Conservation (phyloP, 2,329 filamentous ascomycete species). For the Lasiodiplodia citricola region DNA sequence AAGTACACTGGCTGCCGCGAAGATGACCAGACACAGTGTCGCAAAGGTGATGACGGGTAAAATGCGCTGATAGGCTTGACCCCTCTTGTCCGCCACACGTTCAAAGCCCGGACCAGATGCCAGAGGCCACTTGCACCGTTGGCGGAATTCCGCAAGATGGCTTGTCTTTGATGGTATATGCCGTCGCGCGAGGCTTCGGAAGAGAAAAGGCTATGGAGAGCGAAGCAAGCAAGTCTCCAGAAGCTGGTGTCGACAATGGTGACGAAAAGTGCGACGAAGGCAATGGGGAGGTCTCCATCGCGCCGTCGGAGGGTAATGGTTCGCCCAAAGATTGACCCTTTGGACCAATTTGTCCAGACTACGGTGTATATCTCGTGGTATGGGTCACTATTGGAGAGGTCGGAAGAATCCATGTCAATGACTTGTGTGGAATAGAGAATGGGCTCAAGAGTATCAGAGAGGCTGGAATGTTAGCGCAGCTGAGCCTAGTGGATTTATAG, state of each 20-base stretch:
- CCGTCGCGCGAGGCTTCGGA: conserved; percentile 29
- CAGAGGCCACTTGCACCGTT: conserved; percentile 3
- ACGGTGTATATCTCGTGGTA: conserved; percentile 32
- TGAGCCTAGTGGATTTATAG: no score
- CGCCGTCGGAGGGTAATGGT: conserved; percentile 40
- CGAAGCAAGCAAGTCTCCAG: conserved; percentile 34
- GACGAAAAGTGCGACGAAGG: conserved; percentile 44
- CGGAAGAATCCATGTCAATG: no score
- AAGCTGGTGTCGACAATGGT: conserved; percentile 30
- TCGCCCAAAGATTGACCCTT: conserved; percentile 37
- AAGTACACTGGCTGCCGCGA: conserved; percentile 21
- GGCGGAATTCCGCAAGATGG: conserved; percentile 25
- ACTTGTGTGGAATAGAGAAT: no score
- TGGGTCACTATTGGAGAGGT: no score
- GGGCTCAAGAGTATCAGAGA: no score
- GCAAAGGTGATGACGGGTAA: conserved; percentile 23
- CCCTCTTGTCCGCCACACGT: conserved; percentile 25
- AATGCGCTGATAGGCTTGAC: background rate
- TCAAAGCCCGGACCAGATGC: background rate
- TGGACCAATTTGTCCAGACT: conserved; percentile 41
- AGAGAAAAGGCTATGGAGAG: conserved; percentile 31
- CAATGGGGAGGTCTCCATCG: conserved; percentile 40
- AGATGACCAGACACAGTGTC: background rate
- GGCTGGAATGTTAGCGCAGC: no score
- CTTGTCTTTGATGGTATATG: conserved; percentile 33